These are phyloP conservation scores for Simplicillium sp. DNA, from an alignment of 2,329 filamentous ascomycete genomes.

Conservation along the genomic window DNA sequence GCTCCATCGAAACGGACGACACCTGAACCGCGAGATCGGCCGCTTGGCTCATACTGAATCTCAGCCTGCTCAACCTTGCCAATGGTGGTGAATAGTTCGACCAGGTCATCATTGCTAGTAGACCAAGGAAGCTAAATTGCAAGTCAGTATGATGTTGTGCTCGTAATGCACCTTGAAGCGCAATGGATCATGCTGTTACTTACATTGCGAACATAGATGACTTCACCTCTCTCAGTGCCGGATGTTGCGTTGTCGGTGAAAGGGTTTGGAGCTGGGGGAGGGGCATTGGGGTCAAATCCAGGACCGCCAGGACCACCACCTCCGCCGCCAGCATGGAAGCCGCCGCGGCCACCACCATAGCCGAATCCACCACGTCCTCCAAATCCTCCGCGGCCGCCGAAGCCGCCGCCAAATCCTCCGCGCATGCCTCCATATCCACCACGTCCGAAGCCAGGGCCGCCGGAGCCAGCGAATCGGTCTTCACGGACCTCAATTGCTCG, in stretches of 20 bases:
- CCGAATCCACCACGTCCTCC: conserved; percentile 45
- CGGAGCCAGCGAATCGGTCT: conserved; percentile 74
- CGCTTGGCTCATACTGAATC: conserved; percentile 96
- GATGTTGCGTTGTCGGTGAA: conserved; percentile 90
- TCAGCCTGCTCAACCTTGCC: conserved; percentile 98
- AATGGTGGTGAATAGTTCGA: conserved; percentile 95
- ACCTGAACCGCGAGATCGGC: conserved; percentile 86
- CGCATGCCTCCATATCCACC: conserved; percentile 50
- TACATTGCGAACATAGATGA: conserved; percentile 95
- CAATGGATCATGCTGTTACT: conserved; percentile 29
- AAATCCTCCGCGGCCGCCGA: conserved; percentile 37
- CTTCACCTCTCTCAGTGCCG: conserved; percentile 72
- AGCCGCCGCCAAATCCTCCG: conserved; percentile 49
- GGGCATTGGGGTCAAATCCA: conserved; percentile 36
- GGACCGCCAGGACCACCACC: conserved; percentile 25
- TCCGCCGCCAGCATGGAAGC: conserved; percentile 27
- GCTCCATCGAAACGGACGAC: conserved; percentile 87
- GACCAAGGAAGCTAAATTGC: conserved; percentile 79
- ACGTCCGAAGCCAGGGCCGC: conserved; percentile 46
- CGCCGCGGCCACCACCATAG: conserved; percentile 41
- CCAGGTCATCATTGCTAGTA: conserved; percentile 93
- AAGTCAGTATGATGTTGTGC: not conserved
- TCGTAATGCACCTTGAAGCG: too few species aligned
- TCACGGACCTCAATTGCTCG: conserved; percentile 89
- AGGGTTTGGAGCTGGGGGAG: conserved; percentile 60